phyloP scores from a whole-genome alignment of 345 rosid species.

The Bruguiera parviflora region DNA sequence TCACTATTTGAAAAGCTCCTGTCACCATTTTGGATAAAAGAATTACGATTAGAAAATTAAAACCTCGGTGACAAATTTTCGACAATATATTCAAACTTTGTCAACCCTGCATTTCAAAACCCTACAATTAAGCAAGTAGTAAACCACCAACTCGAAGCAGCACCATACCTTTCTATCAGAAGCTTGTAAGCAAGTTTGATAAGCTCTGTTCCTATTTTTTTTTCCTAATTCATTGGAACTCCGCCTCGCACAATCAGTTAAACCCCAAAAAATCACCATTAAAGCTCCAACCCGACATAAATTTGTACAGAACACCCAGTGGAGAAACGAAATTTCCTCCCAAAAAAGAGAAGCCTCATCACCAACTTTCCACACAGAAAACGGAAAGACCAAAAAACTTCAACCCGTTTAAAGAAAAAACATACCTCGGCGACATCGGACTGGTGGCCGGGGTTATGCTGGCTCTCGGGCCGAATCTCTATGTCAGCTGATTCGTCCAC shows the following conservation, averaged over 20 bases:
- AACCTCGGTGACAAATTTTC: too few relatives aligned
- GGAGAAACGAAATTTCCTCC: neutral
- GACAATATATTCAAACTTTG: too few relatives aligned
- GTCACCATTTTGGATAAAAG: too few relatives aligned
- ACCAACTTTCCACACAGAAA: neutral
- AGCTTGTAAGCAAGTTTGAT: too few relatives aligned
- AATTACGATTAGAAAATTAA: too few relatives aligned
- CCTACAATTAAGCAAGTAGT: neutral
- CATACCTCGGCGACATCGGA: slow-evolving; percentile 88
- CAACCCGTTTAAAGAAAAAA: neutral
- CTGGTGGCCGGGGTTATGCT: slow-evolving; percentile 94
- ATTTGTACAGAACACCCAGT: neutral
- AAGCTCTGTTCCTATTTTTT: neutral
- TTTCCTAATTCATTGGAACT: neutral
- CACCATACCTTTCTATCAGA: too few relatives aligned
- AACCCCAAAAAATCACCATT: neutral
- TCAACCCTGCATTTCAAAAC: neutral
- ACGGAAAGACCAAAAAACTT: neutral
- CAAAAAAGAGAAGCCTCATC: neutral
- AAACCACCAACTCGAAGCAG: neutral
- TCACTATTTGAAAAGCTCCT: neutral
- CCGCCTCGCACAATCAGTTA: neutral
- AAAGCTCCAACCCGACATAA: too few relatives aligned
- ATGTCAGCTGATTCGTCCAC: slow-evolving; percentile 89
- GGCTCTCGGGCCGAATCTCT: slow-evolving; percentile 96